Percentiles rank a stretch among this genome's conserved stretches.
These are phyloP conservation scores for Daldinia vernicosa DNA, from an alignment of 495 filamentous ascomycete species.

Conservation along the genomic window DNA sequence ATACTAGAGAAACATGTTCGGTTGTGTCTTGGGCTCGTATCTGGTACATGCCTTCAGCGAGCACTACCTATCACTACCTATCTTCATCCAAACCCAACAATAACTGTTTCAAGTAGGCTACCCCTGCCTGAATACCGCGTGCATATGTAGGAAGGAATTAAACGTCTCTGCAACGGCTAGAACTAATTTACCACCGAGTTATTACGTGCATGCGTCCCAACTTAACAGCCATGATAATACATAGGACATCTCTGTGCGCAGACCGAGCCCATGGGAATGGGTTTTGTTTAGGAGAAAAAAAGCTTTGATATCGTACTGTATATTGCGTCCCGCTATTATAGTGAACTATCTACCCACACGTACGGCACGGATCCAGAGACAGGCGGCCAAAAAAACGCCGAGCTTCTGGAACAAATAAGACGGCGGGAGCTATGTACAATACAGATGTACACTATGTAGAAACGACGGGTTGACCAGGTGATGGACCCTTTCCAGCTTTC, in stretches of 20 bases:
- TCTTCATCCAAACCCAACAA: slow-evolving; percentile 25
- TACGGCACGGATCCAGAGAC: slow-evolving; percentile 21
- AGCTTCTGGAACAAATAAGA: slow-evolving; percentile 7
- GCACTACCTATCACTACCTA: too few relatives aligned
- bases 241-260: neutral
- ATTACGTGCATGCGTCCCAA: slow-evolving; percentile 7
- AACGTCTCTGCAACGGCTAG: slow-evolving; percentile 6
- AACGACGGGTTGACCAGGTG: slow-evolving; percentile 19
- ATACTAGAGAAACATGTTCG: slow-evolving; percentile 11
- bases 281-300: neutral
- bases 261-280: neutral
- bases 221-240: neutral
- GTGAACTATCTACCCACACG: neutral
- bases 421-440: neutral
- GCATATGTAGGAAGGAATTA: neutral
- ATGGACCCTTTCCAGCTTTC: slow-evolving; percentile 5
- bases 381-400: slow-evolving; percentile 14
- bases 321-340: neutral
- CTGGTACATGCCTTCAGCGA: slow-evolving; percentile 12
- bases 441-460: neutral
- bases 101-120: slow-evolving; percentile 27
- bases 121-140: slow-evolving; percentile 25
- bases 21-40: slow-evolving; percentile 19
- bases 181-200: slow-evolving; percentile 7
- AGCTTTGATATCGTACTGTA: neutral